A percentile compares a stretch with the other conserved stretches of the same genome.
phyloP scores from a whole-genome alignment of 2,329 filamentous ascomycete genomes.

The Colletotrichum coccodes region DNA sequence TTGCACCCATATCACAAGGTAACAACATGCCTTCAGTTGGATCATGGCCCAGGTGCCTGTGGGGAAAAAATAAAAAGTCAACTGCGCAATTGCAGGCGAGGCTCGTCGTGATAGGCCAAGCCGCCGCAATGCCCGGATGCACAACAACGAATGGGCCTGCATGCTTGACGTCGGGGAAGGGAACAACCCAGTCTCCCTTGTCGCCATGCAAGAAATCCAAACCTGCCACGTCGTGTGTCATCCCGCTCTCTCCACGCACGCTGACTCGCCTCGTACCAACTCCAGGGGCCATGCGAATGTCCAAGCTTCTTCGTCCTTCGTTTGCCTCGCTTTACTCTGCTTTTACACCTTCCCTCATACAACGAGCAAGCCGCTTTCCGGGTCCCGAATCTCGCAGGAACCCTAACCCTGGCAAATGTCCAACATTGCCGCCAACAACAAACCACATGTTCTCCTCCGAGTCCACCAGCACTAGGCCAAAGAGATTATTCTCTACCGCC shows the following conservation, averaged over 20 bases:
- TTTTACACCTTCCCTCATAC: slow-evolving; percentile 1
- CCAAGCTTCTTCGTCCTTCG: slow-evolving; percentile 15
- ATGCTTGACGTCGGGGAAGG: slow-evolving; percentile 6
- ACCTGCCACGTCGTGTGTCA: slow-evolving; percentile 31
- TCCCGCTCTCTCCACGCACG: slow-evolving; percentile 32
- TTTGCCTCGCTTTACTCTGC: not conserved
- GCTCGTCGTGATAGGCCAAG: slow-evolving; percentile 22
- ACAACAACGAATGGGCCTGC: slow-evolving; percentile 24
- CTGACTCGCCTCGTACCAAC: slow-evolving; percentile 26
- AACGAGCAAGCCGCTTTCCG: not conserved
- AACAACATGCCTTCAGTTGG: not conserved
- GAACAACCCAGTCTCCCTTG: slow-evolving; percentile 24
- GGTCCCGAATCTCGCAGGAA: slow-evolving; percentile 5
- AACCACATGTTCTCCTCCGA: not conserved
- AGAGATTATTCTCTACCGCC: not conserved
- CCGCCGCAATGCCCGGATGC: slow-evolving; percentile 12
- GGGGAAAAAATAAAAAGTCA: not conserved
- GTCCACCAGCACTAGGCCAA: not conserved
- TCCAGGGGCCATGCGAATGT: not conserved
- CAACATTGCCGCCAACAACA: slow-evolving; percentile 17
- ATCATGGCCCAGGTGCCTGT: slow-evolving; percentile 13
- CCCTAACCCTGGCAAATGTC: slow-evolving; percentile 13
- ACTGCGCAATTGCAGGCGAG: slow-evolving; percentile 2
- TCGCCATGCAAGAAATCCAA: slow-evolving; percentile 25
- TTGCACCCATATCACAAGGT: not conserved